Conservation (phyloP, 176 grass and related monocot species). For the Thalia dealbata region DNA sequence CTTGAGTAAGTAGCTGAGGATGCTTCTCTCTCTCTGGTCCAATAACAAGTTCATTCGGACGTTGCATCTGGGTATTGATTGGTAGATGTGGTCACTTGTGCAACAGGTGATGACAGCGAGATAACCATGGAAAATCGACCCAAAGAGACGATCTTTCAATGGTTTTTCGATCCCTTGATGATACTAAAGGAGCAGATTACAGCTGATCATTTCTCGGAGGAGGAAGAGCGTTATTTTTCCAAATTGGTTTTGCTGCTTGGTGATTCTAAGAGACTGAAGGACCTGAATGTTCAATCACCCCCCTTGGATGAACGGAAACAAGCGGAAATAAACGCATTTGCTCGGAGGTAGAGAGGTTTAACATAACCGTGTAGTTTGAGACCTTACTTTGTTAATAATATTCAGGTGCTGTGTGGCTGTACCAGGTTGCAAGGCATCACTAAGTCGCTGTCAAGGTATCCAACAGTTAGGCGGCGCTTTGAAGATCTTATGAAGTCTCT, state of each 20-base stretch:
- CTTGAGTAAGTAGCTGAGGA: constrained; percentile 45
- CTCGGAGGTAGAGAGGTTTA: constrained; percentile 48
- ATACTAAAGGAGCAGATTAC: constrained; percentile 92
- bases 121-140: constrained; percentile 83
- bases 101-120: constrained; percentile 55
- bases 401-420: background rate
- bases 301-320: constrained; percentile 51
- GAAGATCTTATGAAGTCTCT: constrained; percentile 59
- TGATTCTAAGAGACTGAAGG: constrained; percentile 41
- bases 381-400: background rate
- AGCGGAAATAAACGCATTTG: constrained; percentile 87
- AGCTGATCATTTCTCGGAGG: constrained; percentile 63
- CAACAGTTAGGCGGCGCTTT: constrained; percentile 75
- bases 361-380: too few relatives aligned
- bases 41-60: background rate
- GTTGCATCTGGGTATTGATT: background rate
- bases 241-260: constrained; percentile 57
- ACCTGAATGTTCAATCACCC: constrained; percentile 36
- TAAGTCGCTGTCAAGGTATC: constrained; percentile 84
- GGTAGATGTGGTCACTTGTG: constrained; percentile 5
- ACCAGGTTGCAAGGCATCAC: constrained; percentile 88
- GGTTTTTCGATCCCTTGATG: constrained; percentile 95
- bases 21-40: background rate
- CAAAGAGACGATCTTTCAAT: constrained; percentile 50
- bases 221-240: constrained; percentile 81